Conservation (phyloP, 164 flowering plant species). For the Brasenia schreberi region DNA sequence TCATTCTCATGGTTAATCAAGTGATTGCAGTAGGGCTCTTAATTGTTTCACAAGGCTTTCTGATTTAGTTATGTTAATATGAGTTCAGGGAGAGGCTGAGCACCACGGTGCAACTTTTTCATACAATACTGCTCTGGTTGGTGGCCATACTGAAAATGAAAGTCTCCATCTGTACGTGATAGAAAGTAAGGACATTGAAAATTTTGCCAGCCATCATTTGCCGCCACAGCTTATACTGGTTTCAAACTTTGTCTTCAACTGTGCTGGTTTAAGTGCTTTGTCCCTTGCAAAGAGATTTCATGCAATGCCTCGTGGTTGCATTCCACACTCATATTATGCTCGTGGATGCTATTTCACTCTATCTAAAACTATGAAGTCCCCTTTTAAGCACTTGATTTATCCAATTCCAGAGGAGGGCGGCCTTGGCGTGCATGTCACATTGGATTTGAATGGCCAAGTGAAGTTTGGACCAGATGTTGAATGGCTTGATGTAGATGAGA, state of each 20-base stretch:
- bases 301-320: conserved; percentile 19
- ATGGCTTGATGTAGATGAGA: conserved; percentile 65
- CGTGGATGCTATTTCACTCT: conserved; percentile 85
- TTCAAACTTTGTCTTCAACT: conserved; percentile 65
- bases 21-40: neutral
- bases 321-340: conserved; percentile 58
- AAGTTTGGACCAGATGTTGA: conserved; percentile 97
- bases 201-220: conserved; percentile 20
- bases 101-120: conserved; percentile 46
- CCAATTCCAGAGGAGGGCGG: conserved; percentile 97
- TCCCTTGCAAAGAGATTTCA: conserved; percentile 56
- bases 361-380: conserved; percentile 35
- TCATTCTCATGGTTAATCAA: neutral
- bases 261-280: conserved; percentile 67
- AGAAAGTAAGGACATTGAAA: conserved; percentile 37
- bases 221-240: conserved; percentile 45
- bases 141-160: conserved; percentile 45
- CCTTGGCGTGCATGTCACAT: conserved; percentile 82
- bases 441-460: conserved; percentile 69
- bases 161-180: conserved; percentile 35
- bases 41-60: neutral
- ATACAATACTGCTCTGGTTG: conserved; percentile 57
- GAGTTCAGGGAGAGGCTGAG: conserved; percentile 88
- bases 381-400: conserved; percentile 73
- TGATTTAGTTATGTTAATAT: conserved; percentile 10